phyloP scores from a whole-genome alignment of 2,329 filamentous ascomycete genomes.

The Pseudonectria buxi region DNA sequence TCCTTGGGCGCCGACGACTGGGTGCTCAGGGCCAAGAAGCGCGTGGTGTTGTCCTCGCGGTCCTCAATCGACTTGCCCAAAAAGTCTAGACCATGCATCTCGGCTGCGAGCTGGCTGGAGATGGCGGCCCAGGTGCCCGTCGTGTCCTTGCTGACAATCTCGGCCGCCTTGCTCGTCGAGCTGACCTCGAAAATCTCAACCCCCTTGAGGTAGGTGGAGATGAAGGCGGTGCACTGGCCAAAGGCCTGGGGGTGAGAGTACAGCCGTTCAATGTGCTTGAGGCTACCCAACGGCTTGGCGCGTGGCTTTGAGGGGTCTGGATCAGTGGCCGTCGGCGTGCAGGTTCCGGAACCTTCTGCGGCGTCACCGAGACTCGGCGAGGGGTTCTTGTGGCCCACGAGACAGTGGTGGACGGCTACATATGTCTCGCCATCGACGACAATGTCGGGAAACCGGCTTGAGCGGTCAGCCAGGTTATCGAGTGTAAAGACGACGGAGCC shows the following conservation, averaged over 20 bases:
- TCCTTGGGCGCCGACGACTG: constrained; percentile 21
- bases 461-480: constrained; percentile 76
- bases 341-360: constrained; percentile 34
- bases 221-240: constrained; percentile 78
- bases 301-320: constrained; percentile 39
- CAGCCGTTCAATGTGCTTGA: constrained; percentile 63
- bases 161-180: constrained; percentile 78
- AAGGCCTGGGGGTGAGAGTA: constrained; percentile 96
- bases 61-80: constrained; percentile 68
- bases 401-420: constrained; percentile 79
- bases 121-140: constrained; percentile 67
- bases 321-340: constrained; percentile 42
- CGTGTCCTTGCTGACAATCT: constrained; percentile 58
- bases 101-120: constrained; percentile 66
- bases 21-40: constrained; percentile 62
- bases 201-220: constrained; percentile 61
- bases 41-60: constrained; percentile 66
- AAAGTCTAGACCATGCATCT: constrained; percentile 59
- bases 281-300: constrained; percentile 40
- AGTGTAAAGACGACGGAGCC: constrained; percentile 86
- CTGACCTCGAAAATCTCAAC: constrained; percentile 77
- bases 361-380: constrained; percentile 20
- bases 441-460: constrained; percentile 57
- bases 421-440: constrained; percentile 79
- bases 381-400: constrained; percentile 52